Conservation (phyloP, 2,329 filamentous ascomycete species). For the Fusarium lateritium region DNA sequence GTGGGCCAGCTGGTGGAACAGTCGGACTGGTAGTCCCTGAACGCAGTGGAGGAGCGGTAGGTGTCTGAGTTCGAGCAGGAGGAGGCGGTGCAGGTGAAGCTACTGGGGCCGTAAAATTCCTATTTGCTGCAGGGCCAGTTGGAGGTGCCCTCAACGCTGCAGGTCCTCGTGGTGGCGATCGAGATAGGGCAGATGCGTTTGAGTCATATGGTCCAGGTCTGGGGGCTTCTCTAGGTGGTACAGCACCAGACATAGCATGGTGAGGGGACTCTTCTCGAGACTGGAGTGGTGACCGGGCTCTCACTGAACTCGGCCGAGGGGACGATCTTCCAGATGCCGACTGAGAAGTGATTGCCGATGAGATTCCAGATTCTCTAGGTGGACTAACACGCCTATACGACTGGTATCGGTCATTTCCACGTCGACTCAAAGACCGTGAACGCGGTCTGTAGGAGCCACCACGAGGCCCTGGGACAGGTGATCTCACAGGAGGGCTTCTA, state of each 20-base stretch:
- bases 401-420: conserved; percentile 61
- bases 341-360: conserved; percentile 66
- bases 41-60: conserved; percentile 53
- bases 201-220: conserved; percentile 50
- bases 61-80: conserved; percentile 55
- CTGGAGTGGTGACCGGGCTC: conserved; percentile 62
- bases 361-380: conserved; percentile 64
- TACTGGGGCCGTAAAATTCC: conserved; percentile 58
- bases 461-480: conserved; percentile 50
- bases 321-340: conserved; percentile 67
- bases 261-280: conserved; percentile 59
- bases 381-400: conserved; percentile 65
- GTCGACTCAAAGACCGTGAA: conserved; percentile 66
- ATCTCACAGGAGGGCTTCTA: conserved; percentile 51
- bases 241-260: conserved; percentile 44
- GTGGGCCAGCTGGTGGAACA: conserved; percentile 67
- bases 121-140: conserved; percentile 58
- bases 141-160: conserved; percentile 67
- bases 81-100: conserved; percentile 54
- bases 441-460: conserved; percentile 67
- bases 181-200: conserved; percentile 48
- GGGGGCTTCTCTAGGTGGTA: conserved; percentile 49
- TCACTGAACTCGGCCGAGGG: conserved; percentile 64
- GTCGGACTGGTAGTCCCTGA: conserved; percentile 62
- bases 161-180: conserved; percentile 69